phyloP scores from a whole-genome alignment of 73 alveolate species.

The Symbiodinium natans region DNA sequence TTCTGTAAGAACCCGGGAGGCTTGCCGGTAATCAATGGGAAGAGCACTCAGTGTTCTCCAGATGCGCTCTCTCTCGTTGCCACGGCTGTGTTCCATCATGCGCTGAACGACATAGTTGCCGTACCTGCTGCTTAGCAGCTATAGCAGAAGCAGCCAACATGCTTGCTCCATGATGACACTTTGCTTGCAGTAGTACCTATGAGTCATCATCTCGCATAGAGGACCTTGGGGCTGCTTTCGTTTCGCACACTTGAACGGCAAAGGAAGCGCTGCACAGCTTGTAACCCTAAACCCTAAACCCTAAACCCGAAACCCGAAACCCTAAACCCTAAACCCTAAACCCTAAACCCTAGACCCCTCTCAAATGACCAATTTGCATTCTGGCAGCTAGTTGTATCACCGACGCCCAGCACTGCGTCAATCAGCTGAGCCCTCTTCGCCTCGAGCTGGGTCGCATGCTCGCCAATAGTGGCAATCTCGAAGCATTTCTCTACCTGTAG shows the following conservation, averaged over 20 bases:
- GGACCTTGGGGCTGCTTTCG: slow-evolving; percentile 27
- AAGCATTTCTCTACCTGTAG: slow-evolving; percentile 66
- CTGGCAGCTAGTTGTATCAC: slow-evolving; percentile 38
- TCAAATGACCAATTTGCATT: neutral
- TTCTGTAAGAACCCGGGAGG: neutral
- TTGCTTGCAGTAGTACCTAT: slow-evolving; percentile 6
- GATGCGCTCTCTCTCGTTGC: slow-evolving; percentile 72
- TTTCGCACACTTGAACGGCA: too few relatives aligned
- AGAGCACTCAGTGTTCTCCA: slow-evolving; percentile 18
- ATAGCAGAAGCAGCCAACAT: neutral
- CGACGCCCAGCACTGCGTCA: slow-evolving; percentile 82
- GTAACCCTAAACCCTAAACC: neutral
- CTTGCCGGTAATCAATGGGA: slow-evolving; percentile 44
- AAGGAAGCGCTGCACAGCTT: too few relatives aligned
- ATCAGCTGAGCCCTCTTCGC: slow-evolving; percentile 50
- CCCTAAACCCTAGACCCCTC: neutral
- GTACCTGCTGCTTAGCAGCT: slow-evolving; percentile 27
- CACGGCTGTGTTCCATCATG: slow-evolving; percentile 96
- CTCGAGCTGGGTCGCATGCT: slow-evolving; percentile 53
- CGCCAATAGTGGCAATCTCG: slow-evolving; percentile 63
- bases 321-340: neutral
- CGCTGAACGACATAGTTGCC: slow-evolving; percentile 97
- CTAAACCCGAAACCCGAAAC: neutral
- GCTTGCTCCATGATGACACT: neutral
- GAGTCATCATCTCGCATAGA: slow-evolving; percentile 78